Conservation (phyloP, 1,284 basidiomycete genomes). For the Boletus subluridellus region DNA sequence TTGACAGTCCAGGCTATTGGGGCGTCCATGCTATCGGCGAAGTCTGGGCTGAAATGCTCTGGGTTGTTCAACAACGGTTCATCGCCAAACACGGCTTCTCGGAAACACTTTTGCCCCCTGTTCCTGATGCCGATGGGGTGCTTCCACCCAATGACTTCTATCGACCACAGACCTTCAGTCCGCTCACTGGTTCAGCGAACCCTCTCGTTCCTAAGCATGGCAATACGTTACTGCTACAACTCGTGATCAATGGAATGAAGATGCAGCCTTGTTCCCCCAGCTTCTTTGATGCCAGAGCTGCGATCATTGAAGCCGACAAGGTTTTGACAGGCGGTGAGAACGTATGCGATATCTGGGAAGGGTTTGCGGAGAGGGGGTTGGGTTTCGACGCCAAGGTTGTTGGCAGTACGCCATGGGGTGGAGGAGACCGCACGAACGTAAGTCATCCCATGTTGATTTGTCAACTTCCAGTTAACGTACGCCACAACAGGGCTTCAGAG, state of each 20-base stretch:
- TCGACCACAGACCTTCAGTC: conserved; percentile 30
- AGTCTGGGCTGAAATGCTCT: too few species aligned
- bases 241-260: conserved; percentile 42
- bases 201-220: conserved; percentile 86
- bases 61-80: too few species aligned
- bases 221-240: conserved; percentile 84
- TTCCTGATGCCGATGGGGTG: too few species aligned
- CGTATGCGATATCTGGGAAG: conserved; percentile 84
- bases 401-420: conserved; percentile 91
- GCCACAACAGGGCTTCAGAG: conserved; percentile 26
- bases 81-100: too few species aligned
- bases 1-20: too few species aligned
- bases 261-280: conserved; percentile 63
- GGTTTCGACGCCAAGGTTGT: conserved; percentile 72
- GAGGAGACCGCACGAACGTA: conserved; percentile 69
- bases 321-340: conserved; percentile 91
- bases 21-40: too few species aligned
- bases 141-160: too few species aligned
- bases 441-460: conserved; percentile 14
- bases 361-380: conserved; percentile 82
- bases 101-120: too few species aligned
- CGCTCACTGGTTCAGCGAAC: conserved; percentile 50
- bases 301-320: conserved; percentile 90
- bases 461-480: not conserved
- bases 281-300: conserved; percentile 91